Evolutionary conservation across 257 asterid genomes (phyloP), one percentile per base, ranked within the genome.

Genomic region (Rehmannia glutinosa): DNA sequence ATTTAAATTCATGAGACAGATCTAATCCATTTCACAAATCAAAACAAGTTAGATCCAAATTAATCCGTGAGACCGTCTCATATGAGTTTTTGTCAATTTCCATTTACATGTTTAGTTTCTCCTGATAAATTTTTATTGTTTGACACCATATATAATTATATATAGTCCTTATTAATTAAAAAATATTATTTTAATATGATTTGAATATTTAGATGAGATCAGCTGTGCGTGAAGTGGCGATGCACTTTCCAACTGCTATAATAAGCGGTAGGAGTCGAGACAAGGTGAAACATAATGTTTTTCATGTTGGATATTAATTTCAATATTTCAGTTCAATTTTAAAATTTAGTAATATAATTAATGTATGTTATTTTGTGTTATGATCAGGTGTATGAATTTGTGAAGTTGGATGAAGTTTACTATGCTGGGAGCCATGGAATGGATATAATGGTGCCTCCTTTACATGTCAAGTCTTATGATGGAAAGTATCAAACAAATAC

Each of bases 401-500:
- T 89, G 0, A 82, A 84, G 77, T 66, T 92, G 25, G 95, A 87
- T 64, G 88, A 89, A 64, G 80, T 92, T 20, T 87, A 79, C 70
- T 92, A 92, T 23, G 98, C 98, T n/a, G 98, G 98, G 20, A 89
- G 97, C 83, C 98, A 92, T 71, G 98, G 98, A 3, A 83, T 92
- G 98, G 98, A 92, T 67, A 92, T 92, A 54, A 85, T 80, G 85
- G 96, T 94, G 23, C 98, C 98, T 21, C 77, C 77, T 0, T 64
- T 56, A 6, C 70, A 70, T 51, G 38, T 68, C 3, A 78, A 58
- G 23, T 81, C 86, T 25, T 83, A 86, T 58, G 83, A 78, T 58
- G 74, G 60, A 58, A 83, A 78, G 52, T 82, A 75, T 70, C 88
- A 77, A 65, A 83, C 73, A 9, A 80, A 75, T 60, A 47, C 83